Evolutionary conservation across 768 basidiomycete genomes (phyloP), one percentile per base, ranked within the genome.

Genomic region (Kwoniella dejecticola): DNA sequence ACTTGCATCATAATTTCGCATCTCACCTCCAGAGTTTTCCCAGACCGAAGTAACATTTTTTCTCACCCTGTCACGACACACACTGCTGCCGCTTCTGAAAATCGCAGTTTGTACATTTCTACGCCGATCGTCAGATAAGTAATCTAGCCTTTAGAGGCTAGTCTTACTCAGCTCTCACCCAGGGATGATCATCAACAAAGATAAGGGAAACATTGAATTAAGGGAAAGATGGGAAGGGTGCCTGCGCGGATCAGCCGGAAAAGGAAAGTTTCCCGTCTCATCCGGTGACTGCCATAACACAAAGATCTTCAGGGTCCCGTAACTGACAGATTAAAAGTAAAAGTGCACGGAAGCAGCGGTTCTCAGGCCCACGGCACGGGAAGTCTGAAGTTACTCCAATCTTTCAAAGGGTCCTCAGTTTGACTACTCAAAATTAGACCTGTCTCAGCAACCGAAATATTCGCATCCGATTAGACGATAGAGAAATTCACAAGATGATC

Each of bases 271-370:
- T 42, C 19, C 10, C 11, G 24, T 30, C 24, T 17, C 12, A 24
- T 15, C 54, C 41, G 40, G 41, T 42, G 54, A 56, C 54, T 48
- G 7, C 50, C 26, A 26, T 38, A 26, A 27, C 24, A 44, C 8
- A 48, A 47, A 36, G 56, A 57, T 57, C 56, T 57, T 57, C 56
- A 57, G 56, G 56, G 45, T 40, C 29, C n/a, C 13, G 15, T 27
- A 13, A 29, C n/a, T 1, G 8, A 17, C 13, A 52, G 24, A 30
- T 11, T 8, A 36, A 17, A n/a, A n/a, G n/a, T 15, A 36, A 36
- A 36, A 15, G 15, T 36, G 33, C 7, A 36, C 33, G 33, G 33
- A 36, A 36, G 33, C 7, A 36, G 33, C 33, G 33, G 33, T 36
- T 36, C 15, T 36, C 7, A 7, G 33, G 7, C 15, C 15, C 33